Conservation (phyloP, 2,329 filamentous ascomycete genomes). For the Colletotrichum tanaceti region DNA sequence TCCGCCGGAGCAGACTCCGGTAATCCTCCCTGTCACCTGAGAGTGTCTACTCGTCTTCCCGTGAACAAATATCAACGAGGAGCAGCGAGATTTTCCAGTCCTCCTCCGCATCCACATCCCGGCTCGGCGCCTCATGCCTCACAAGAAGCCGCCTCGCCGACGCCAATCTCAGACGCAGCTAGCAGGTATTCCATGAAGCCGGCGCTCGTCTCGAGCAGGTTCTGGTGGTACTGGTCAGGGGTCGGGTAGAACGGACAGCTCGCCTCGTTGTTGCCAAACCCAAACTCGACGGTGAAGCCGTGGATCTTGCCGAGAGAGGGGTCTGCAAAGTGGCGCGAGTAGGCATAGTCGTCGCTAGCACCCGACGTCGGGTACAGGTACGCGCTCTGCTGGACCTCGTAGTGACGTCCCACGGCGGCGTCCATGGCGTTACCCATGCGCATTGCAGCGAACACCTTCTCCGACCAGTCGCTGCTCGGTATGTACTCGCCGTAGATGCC, state of each 20-base stretch:
- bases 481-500: constrained; percentile 60
- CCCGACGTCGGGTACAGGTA: constrained; percentile 60
- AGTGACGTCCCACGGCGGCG: constrained; percentile 51
- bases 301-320: constrained; percentile 52
- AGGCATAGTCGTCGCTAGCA: constrained; percentile 59
- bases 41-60: too few relatives aligned
- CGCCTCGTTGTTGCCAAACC: constrained; percentile 50
- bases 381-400: constrained; percentile 53
- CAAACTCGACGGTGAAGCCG: constrained; percentile 61
- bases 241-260: constrained; percentile 60
- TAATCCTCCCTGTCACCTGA: not conserved
- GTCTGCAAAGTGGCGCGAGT: constrained; percentile 56
- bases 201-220: constrained; percentile 57
- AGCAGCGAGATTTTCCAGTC: too few relatives aligned
- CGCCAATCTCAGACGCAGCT: constrained; percentile 37
- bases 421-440: constrained; percentile 55
- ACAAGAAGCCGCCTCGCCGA: constrained; percentile 38
- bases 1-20: not conserved
- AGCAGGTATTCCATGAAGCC: constrained; percentile 61
- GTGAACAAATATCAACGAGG: too few relatives aligned
- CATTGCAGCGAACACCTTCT: constrained; percentile 48
- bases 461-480: constrained; percentile 49
- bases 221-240: constrained; percentile 54
- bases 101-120: not conserved
- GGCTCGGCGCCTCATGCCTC: not conserved